A percentile compares a stretch with the other conserved stretches of the same genome.
Evolutionary conservation across 306 rosid species (phyloP).

Genomic region (Casuarina equisetifolia): DNA sequence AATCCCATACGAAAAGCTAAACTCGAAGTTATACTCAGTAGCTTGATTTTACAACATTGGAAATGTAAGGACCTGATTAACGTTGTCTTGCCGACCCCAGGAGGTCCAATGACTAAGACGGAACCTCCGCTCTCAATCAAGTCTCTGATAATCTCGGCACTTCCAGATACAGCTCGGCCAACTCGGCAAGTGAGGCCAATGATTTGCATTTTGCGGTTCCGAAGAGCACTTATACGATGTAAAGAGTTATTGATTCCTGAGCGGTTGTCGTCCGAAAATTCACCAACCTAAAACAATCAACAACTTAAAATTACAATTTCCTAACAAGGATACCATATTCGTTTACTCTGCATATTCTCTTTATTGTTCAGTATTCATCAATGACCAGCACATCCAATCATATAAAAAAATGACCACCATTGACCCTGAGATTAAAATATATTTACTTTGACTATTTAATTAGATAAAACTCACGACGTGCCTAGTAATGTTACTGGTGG

Average conservation of each 20-base stretch:
- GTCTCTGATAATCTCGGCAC: constrained; percentile 89
- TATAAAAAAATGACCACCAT: background rate
- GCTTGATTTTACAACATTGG: background rate
- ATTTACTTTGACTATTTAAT: background rate
- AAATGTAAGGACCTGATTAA: constrained; percentile 67
- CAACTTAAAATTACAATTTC: constrained; percentile 7
- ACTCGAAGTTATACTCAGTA: constrained; percentile 5
- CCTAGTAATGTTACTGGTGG: background rate
- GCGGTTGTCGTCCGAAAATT: constrained; percentile 97
- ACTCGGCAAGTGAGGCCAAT: constrained; percentile 99
- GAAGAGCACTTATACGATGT: constrained; percentile 94
- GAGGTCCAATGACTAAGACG: constrained; percentile 95
- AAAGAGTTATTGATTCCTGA: constrained; percentile 90
- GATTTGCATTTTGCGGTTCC: constrained; percentile 87
- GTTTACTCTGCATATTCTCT: background rate
- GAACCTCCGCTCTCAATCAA: constrained; percentile 78
- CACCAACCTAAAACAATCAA: constrained; percentile 66
- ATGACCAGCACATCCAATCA: constrained; percentile 16
- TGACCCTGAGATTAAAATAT: background rate
- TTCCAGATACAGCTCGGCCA: constrained; percentile 86
- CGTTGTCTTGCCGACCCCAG: constrained; percentile 99
- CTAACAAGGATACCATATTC: background rate
- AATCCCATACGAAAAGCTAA: background rate
- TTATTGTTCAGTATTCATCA: background rate
- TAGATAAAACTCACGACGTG: background rate